Base-by-base conservation (phyloP, 163 green algal species). In the Trebouxia gelatinosa region DNA sequence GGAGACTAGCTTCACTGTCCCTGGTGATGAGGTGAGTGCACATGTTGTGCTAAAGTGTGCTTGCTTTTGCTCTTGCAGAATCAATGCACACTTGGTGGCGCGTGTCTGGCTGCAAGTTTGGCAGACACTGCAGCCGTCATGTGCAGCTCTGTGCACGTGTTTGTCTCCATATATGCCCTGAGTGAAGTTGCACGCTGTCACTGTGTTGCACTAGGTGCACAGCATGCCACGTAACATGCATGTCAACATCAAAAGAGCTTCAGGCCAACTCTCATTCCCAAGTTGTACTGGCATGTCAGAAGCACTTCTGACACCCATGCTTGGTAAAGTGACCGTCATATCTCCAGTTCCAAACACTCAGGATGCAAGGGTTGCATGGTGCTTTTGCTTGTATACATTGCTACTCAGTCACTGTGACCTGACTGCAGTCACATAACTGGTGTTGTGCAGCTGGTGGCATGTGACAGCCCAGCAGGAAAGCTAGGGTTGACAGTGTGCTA, bases 401-500 rank as follows among this genome's bases (percentile, higher is more conserved):
- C 19, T 19, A 32, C 57, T 66, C 26, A 17, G 28, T 29, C n/a
- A n/a, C 28, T 66, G 57, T 35, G 57, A 32, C 57, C 57, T 31
- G 1, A 32, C 9, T 28, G 2, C 2, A 66, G 57, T 37, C 19
- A 29, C 57, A 66, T 66, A 29, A 2, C 5, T 74, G 65, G 6
- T 23, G 17, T 51, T n/a, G 21, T 85, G 40, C 81, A 89, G 80
- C 59, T 97, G 29, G 88, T 96, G 1, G 82, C 81, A 1, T 93
- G 86, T 67, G 86, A 95, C 82, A 93, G 80, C 32, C 93, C 93
- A 16, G 90, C 84, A 0, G 94, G 94, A 3, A 72, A 81, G 1
- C 81, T 99, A 59, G 96, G 92, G 16, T 79, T 98, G 6, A 95
- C 84, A 40, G 85, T 95, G 0, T 99, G 96, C 85, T 99, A 99